Base-by-base conservation (phyloP, 2,329 filamentous ascomycete species). In the Hypoxylon rubiginosum region DNA sequence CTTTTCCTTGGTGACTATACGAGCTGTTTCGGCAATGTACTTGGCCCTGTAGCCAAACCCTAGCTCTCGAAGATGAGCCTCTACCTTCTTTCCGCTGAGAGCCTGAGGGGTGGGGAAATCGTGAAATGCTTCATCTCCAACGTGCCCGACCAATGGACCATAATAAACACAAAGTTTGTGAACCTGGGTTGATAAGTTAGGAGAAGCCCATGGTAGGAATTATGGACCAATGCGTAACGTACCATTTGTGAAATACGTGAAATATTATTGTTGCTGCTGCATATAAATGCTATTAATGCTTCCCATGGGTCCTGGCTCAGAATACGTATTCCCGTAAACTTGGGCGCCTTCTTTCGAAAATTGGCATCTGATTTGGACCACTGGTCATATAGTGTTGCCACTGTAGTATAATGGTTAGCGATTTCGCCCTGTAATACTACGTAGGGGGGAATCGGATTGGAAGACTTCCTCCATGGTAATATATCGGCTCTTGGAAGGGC, bases 181-280 rank as follows among this genome's bases (percentile, higher is more conserved):
- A 21, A 95, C 87, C 88, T 90, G 60, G 51, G 30, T 21, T 2
- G 49, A 19, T 70, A 55, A 68, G 57, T 21, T 41, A 28, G 10
- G 24, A 61, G 34, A 69, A 68, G 52, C 45, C 13, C 2, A 17
- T 10, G 5, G 8, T 15, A 13, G 24, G 41, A 53, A 4, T 9
- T 4, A 45, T n/a, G 15, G n/a, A 4, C 17, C 43, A 7, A 8
- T 19, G 4, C 30, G 15, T 46, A 26, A 39, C 75, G 68, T 74
- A 92, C 94, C 96, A 99, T 99, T 79, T 97, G 92, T 4, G 92
- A 95, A 77, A 99, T 99, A 41, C 96, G 89, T 1, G 90, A 87
- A 66, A 99, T 99, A 77, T 99, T 97, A 81, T 99, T 99, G 81
- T 99, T 99, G 80, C 94, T 97, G 80, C 94, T 97, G 84, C 96